A percentile compares a stretch with the other conserved stretches of the same genome.
Evolutionary conservation across 371 early-diverging fungal species (phyloP).

Genomic region (Saksenaea oblongispora): DNA sequence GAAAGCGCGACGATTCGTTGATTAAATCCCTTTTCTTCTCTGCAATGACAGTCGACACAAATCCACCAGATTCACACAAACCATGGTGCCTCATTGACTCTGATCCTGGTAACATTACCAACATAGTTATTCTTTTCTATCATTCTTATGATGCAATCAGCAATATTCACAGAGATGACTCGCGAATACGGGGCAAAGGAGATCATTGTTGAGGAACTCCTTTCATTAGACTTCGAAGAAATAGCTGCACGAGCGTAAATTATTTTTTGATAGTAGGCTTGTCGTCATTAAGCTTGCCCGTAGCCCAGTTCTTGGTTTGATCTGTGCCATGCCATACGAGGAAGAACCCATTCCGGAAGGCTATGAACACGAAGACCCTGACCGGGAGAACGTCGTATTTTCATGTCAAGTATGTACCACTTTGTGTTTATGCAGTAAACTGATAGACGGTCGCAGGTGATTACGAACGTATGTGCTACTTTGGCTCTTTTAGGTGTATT

Average conservation of each 20-base stretch:
- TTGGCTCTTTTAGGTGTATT: slow-evolving; percentile 37
- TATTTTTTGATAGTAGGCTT: not conserved
- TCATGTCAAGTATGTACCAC: slow-evolving; percentile 9
- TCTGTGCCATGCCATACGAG: slow-evolving; percentile 23
- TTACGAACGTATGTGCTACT: slow-evolving; percentile 47
- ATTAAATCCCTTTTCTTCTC: too few species aligned
- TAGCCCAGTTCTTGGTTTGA: slow-evolving; percentile 33
- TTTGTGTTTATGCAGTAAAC: not conserved
- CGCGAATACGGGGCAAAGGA: slow-evolving; percentile 22
- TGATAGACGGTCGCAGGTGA: slow-evolving; percentile 6
- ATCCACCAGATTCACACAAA: not conserved
- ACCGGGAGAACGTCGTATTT: slow-evolving; percentile 12
- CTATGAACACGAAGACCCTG: slow-evolving; percentile 31
- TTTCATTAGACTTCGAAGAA: slow-evolving; percentile 1
- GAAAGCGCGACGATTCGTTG: too few species aligned
- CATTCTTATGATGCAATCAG: slow-evolving; percentile 9
- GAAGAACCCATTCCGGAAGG: slow-evolving; percentile 11
- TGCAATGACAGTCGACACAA: too few species aligned
- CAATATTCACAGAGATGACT: slow-evolving; percentile 24
- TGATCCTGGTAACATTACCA: slow-evolving; percentile 16
- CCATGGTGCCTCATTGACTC: slow-evolving; percentile 24
- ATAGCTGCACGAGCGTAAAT: not conserved
- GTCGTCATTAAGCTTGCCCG: not conserved
- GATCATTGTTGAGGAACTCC: slow-evolving; percentile 30
- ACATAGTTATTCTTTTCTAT: not conserved